Evolutionary conservation across 2,329 filamentous ascomycete genomes (phyloP), one percentile per base, ranked within the genome.

Genomic region (Penicillium fuscoglaucum): DNA sequence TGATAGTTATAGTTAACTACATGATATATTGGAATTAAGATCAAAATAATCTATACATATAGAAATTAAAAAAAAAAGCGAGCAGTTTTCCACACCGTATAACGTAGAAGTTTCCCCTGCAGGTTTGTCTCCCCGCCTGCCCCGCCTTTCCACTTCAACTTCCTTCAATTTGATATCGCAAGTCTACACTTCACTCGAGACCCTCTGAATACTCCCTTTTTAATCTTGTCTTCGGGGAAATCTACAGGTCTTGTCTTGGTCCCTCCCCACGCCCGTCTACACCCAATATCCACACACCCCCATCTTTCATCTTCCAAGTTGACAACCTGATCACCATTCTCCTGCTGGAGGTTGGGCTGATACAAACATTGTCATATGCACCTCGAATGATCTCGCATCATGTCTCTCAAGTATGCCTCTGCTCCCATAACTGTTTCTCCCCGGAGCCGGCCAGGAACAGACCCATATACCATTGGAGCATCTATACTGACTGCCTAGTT

Each of bases 401-500:
- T 57, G 75, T 77, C 75, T 66, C 67, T 77, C 67, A 77, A 77
- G 74, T 77, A 74, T 56, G 74, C 24, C 19, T 40, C n/a, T 37
- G 21, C 41, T 46, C 19, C 1, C 24, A 29, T 19, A 48, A 7
- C 24, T 43, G 13, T 47, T 35, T 51, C 21, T 26, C 54, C 33
- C 52, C 19, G 21, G 29, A 40, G 21, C 45, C 31, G 5, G 31
- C 31, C 19, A 54, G 13, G n/a, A 47, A 13, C 29, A 26, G 17
- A n/a, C 29, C 39, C 6, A 37, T 44, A 28, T 37, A 28, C 12
- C 17, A 12, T 45, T 29, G 26, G 8, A 37, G 19, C 35, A 57
- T 47, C 19, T 13, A 37, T 28, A 43, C 55, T 57, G 26, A 58
- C 29, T 60, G 56, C 58, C 61, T 73, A 90, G 88, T 74, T 97